Evolutionary conservation across 306 rosid genomes (phyloP), one percentile per base, ranked within the genome.

Genomic region (Myrica gale): DNA sequence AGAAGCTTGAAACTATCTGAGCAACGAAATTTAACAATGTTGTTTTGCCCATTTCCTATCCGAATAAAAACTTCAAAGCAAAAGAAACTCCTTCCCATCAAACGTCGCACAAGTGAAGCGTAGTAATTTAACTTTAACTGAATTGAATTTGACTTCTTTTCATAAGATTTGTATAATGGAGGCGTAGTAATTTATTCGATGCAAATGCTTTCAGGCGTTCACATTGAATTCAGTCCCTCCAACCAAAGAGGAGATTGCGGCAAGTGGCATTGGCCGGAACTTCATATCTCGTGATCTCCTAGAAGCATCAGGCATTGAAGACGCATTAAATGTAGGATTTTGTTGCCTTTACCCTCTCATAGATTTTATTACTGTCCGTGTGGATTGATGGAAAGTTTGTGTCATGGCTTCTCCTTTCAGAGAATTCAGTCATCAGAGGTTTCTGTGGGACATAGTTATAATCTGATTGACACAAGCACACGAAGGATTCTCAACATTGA

Each of bases 151-250:
- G 46, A 65, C 69, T 12, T 16, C 19, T 23, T 65, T 41, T 65
- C 70, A 65, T 65, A 42, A 7, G 3, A 41, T 48, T 42, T 41
- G 1, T 6, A 16, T 41, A 13, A 65, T 65, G 19, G 6, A 41
- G 7, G 0, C 42, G 44, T 61, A 13, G 12, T 32, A 32, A 42
- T 39, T n/a, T 42, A 41, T 10, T 67, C 10, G 37, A 6, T 54
- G 44, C 19, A 19, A 73, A 54, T 74, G 44, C 51, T 48, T 21
- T 42, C 79, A 88, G 96, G 97, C 90, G 17, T 92, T 92, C 77
- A 95, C 97, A 32, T 79, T 95, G 76, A 83, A 95, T 79, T 82
- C 90, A 23, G 96, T 89, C 62, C 92, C 93, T 20, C 99, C 91
- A 0, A 75, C 71, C 15, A 84, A 89, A 82, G 84, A 76, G 47